Percentiles rank a stretch among this genome's conserved stretches.
Evolutionary conservation across 1,284 basidiomycete genomes (phyloP).

Genomic region (Cryptococcus hybrid): DNA sequence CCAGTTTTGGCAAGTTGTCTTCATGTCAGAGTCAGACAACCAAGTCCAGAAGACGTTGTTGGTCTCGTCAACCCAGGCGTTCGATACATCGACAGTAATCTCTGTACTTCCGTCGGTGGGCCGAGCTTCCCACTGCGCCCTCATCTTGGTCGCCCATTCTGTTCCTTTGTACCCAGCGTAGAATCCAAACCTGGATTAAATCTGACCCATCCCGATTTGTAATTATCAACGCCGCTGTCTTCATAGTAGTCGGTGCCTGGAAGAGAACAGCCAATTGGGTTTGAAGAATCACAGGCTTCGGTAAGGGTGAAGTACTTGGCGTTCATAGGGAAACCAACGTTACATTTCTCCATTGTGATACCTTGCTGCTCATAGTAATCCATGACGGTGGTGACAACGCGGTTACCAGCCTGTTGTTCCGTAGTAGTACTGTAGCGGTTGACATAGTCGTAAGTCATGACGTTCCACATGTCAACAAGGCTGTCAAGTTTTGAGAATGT

Average conservation of each 20-base stretch:
- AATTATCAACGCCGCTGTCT: slow-evolving; percentile 11
- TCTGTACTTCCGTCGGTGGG: slow-evolving; percentile 4
- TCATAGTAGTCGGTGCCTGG: slow-evolving; percentile 10
- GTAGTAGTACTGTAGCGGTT: slow-evolving; percentile 19
- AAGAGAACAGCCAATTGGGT: slow-evolving; percentile 24
- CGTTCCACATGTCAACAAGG: slow-evolving; percentile 27
- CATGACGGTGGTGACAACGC: slow-evolving; percentile 16
- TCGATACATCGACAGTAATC: slow-evolving; percentile 2
- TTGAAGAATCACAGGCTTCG: slow-evolving; percentile 3
- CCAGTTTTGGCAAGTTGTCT: slow-evolving; percentile 15
- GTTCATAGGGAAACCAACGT: slow-evolving; percentile 32
- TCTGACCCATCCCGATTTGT: slow-evolving; percentile 14
- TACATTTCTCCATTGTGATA: slow-evolving; percentile 17
- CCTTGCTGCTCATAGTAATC: slow-evolving; percentile 14
- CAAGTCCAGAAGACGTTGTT: slow-evolving; percentile 27
- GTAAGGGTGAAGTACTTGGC: slow-evolving; percentile 32
- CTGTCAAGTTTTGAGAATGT: slow-evolving; percentile 14
- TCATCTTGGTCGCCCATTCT: background rate
- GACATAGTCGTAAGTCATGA: slow-evolving; percentile 34
- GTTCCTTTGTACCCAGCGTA: background rate
- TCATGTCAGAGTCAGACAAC: slow-evolving; percentile 18
- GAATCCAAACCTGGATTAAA: slow-evolving; percentile 20
- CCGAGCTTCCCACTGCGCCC: slow-evolving; percentile 8
- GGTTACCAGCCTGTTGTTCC: slow-evolving; percentile 18
- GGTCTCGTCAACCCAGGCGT: slow-evolving; percentile 13